These are phyloP conservation scores for Curvularia eragrostidis DNA, from an alignment of 2,329 filamentous ascomycete species.

Conservation along the genomic window DNA sequence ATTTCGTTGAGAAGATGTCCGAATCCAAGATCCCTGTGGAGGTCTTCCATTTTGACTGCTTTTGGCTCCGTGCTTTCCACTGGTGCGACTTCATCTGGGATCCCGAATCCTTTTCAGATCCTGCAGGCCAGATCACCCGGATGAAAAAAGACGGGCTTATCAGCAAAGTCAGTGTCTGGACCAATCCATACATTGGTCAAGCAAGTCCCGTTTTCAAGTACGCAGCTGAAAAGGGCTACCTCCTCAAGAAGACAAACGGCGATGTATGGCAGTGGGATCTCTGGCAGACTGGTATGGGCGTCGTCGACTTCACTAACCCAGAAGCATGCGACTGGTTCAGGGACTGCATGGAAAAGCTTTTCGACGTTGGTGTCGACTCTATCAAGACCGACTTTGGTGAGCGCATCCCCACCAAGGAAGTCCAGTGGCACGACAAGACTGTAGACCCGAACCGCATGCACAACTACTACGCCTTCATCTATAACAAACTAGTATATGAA, in stretches of 20 bases:
- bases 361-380: conserved; percentile 72
- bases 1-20: conserved; percentile 73
- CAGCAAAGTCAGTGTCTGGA: conserved; percentile 74
- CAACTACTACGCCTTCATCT: conserved; percentile 77
- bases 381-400: conserved; percentile 82
- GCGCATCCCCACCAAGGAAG: conserved; percentile 69
- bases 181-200: conserved; percentile 76
- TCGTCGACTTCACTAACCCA: conserved; percentile 77
- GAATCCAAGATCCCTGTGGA: conserved; percentile 69
- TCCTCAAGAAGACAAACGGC: conserved; percentile 71
- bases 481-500: conserved; percentile 74
- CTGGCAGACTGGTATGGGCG: conserved; percentile 78
- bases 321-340: conserved; percentile 70
- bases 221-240: conserved; percentile 70
- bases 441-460: conserved; percentile 73
- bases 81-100: conserved; percentile 80
- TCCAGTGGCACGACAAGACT: conserved; percentile 67
- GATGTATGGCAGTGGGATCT: conserved; percentile 78
- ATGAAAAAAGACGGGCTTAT: conserved; percentile 67
- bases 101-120: conserved; percentile 71
- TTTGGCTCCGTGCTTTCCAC: conserved; percentile 77
- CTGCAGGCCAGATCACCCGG: conserved; percentile 67
- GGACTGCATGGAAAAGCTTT: conserved; percentile 66
- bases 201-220: conserved; percentile 70
- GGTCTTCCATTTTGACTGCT: conserved; percentile 79